A percentile compares a stretch with the other conserved stretches of the same genome.
phyloP scores from a whole-genome alignment of 805 yeast species.

The Yamadazyma phyllophila region DNA sequence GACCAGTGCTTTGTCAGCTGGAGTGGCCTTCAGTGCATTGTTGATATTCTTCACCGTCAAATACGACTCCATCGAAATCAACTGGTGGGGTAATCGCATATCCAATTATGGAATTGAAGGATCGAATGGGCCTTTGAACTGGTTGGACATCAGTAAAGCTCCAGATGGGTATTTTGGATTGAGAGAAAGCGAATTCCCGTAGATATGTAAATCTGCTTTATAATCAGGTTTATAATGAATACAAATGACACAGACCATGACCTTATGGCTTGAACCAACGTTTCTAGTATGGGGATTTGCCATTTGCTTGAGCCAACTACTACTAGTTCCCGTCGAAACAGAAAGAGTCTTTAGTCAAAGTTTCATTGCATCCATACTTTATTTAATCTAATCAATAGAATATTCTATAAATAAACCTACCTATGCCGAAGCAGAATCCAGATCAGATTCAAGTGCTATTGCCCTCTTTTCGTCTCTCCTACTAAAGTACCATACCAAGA shows the following conservation, averaged over 20 bases:
- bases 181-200: slow-evolving; percentile 28
- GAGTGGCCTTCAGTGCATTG: slow-evolving; percentile 61
- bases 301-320: no score
- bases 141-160: slow-evolving; percentile 31
- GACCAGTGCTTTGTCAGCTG: slow-evolving; percentile 57
- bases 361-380: no score
- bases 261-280: no score
- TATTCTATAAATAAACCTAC: no score
- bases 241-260: no score
- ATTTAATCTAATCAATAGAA: no score
- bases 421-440: not conserved
- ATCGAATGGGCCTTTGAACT: slow-evolving; percentile 18
- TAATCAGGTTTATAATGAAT: no score
- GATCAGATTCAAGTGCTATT: slow-evolving; percentile 1
- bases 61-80: slow-evolving; percentile 39
- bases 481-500: slow-evolving; percentile 23
- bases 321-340: no score
- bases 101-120: slow-evolving; percentile 38
- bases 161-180: slow-evolving; percentile 33
- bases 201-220: not conserved
- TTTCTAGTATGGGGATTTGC: no score
- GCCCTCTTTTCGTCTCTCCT: slow-evolving; percentile 23
- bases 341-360: no score
- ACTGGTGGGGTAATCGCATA: slow-evolving; percentile 66
- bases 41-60: slow-evolving; percentile 55